Evolutionary conservation across 345 rosid species (phyloP).

Genomic region (Salix caprea): DNA sequence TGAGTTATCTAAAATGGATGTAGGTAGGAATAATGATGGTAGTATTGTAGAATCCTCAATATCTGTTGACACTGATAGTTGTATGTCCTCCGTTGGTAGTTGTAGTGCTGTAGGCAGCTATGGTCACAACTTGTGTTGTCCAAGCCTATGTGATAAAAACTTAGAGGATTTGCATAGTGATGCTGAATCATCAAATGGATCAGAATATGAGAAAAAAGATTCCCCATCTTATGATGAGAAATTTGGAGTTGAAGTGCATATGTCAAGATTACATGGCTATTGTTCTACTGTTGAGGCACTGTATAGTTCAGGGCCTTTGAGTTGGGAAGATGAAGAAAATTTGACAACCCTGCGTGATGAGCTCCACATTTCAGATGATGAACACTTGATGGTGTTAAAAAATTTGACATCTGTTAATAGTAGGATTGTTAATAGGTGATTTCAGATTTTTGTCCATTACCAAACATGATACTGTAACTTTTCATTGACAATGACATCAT

Average conservation of each 20-base stretch:
- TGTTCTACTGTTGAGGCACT: slow-evolving; percentile 9
- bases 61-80: slow-evolving; percentile 16
- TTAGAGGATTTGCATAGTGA: slow-evolving; percentile 20
- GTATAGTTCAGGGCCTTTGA: slow-evolving; percentile 32
- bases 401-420: slow-evolving; percentile 26
- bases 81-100: slow-evolving; percentile 42
- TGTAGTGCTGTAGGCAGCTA: slow-evolving; percentile 17
- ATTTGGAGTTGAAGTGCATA: slow-evolving; percentile 12
- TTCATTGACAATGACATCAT: background rate
- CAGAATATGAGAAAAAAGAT: background rate
- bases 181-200: slow-evolving; percentile 24
- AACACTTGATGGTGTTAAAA: slow-evolving; percentile 33
- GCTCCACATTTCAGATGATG: slow-evolving; percentile 35
- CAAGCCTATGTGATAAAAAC: background rate
- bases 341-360: slow-evolving; percentile 24
- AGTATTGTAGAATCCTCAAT: background rate
- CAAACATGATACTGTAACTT: background rate
- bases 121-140: slow-evolving; percentile 3
- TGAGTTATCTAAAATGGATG: slow-evolving; percentile 6
- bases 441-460: background rate
- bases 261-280: slow-evolving; percentile 14
- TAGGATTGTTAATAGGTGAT: slow-evolving; percentile 18
- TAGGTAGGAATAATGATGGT: slow-evolving; percentile 12
- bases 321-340: slow-evolving; percentile 35
- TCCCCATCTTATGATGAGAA: background rate